Conservation (phyloP, 345 rosid genomes). For the Citrus inodora region DNA sequence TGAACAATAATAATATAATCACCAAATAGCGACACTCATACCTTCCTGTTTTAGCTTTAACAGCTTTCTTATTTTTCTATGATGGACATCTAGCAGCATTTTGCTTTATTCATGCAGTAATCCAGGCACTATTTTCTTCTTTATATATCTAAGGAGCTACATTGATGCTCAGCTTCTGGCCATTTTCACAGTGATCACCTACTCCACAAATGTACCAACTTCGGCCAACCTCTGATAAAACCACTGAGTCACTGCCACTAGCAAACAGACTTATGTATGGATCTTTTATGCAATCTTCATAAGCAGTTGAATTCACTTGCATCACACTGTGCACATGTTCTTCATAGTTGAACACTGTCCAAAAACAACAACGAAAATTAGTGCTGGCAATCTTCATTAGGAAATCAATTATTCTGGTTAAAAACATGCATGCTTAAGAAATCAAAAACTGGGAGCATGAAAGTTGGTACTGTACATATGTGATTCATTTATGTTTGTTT, state of each 20-base stretch:
- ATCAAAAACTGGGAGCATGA: neutral
- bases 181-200: constrained; percentile 13
- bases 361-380: constrained; percentile 1
- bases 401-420: neutral
- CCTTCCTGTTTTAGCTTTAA: neutral
- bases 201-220: constrained; percentile 11
- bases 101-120: neutral
- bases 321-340: constrained; percentile 29
- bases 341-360: constrained; percentile 35
- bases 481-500: neutral
- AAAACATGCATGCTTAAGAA: neutral
- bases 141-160: constrained; percentile 7
- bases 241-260: constrained; percentile 27
- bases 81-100: neutral
- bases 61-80: neutral
- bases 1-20: neutral
- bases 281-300: constrained; percentile 28
- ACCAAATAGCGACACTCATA: neutral
- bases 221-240: constrained; percentile 12
- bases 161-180: constrained; percentile 15
- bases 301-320: constrained; percentile 46
- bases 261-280: constrained; percentile 23
- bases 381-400: neutral
- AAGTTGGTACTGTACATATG: neutral
- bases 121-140: neutral